phyloP scores from a whole-genome alignment of 176 grass and related monocot species.

The Stipa capillata region DNA sequence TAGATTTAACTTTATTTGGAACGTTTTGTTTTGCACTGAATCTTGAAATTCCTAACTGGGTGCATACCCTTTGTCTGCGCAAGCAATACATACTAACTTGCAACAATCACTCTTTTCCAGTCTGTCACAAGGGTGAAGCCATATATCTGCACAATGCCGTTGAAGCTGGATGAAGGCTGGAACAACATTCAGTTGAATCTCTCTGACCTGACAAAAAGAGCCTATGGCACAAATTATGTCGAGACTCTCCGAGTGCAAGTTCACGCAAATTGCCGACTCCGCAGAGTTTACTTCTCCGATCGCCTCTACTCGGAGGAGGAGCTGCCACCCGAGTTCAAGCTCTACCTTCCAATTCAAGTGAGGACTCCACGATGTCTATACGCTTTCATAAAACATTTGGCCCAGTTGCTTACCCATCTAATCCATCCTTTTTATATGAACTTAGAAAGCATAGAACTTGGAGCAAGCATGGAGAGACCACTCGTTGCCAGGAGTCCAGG shows the following conservation, averaged over 20 bases:
- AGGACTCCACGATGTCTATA: background rate
- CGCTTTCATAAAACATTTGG: background rate
- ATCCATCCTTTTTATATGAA: background rate
- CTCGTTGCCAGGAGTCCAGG: background rate
- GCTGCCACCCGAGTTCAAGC: constrained; percentile 85
- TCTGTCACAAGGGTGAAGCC: constrained; percentile 83
- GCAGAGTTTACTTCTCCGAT: constrained; percentile 79
- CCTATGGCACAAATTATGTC: constrained; percentile 89
- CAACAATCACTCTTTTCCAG: constrained; percentile 14
- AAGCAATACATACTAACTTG: background rate
- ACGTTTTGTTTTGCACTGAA: background rate
- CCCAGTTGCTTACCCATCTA: background rate
- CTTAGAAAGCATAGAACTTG: constrained; percentile 18
- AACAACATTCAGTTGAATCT: constrained; percentile 95
- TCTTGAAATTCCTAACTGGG: background rate
- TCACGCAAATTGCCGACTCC: constrained; percentile 85
- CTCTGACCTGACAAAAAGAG: constrained; percentile 61
- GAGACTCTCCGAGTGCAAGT: constrained; percentile 88
- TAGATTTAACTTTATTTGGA: background rate
- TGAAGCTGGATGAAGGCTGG: constrained; percentile 81
- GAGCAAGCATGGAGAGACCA: background rate
- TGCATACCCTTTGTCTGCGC: background rate
- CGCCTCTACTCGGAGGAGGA: constrained; percentile 82
- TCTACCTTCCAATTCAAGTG: constrained; percentile 89
- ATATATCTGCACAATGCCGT: constrained; percentile 89